These are phyloP conservation scores for Decorospora gaudefroyi DNA, from an alignment of 2,329 filamentous ascomycete genomes.

Conservation along the genomic window DNA sequence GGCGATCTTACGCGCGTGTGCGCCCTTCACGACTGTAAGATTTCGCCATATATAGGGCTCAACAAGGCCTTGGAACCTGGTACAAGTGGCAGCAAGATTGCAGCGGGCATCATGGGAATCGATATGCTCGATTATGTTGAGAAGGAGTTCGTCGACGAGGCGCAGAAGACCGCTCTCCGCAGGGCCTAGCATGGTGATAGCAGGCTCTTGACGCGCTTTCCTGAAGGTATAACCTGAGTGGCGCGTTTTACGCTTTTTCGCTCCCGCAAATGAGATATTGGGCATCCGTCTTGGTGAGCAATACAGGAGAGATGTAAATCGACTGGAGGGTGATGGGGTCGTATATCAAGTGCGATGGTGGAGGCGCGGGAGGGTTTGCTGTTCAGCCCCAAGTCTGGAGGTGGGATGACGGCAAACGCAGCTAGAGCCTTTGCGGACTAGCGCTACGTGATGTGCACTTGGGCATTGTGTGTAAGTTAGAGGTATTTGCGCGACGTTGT, in stretches of 20 bases:
- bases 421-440: too few relatives aligned
- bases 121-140: conserved; percentile 42
- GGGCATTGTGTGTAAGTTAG: too few relatives aligned
- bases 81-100: conserved; percentile 39
- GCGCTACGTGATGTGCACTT: too few relatives aligned
- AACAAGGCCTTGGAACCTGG: conserved; percentile 35
- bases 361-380: too few relatives aligned
- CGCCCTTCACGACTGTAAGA: conserved; percentile 34
- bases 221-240: conserved; percentile 32
- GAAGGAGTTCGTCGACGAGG: conserved; percentile 44
- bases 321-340: neutral
- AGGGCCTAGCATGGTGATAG: conserved; percentile 19
- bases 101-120: conserved; percentile 28
- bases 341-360: too few relatives aligned
- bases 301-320: too few relatives aligned
- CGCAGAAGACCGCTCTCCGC: conserved; percentile 28
- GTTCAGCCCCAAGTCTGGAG: too few relatives aligned
- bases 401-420: too few relatives aligned
- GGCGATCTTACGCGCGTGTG: conserved; percentile 31
- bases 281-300: too few relatives aligned
- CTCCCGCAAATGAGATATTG: conserved; percentile 24
- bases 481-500: too few relatives aligned
- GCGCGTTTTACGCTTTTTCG: conserved; percentile 38
- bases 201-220: conserved; percentile 25
- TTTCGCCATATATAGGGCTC: conserved; percentile 45